Evolutionary conservation across 192 early-diverging fungal species (phyloP), one percentile per base, ranked within the genome.

Genomic region (Geranomyces variabilis): DNA sequence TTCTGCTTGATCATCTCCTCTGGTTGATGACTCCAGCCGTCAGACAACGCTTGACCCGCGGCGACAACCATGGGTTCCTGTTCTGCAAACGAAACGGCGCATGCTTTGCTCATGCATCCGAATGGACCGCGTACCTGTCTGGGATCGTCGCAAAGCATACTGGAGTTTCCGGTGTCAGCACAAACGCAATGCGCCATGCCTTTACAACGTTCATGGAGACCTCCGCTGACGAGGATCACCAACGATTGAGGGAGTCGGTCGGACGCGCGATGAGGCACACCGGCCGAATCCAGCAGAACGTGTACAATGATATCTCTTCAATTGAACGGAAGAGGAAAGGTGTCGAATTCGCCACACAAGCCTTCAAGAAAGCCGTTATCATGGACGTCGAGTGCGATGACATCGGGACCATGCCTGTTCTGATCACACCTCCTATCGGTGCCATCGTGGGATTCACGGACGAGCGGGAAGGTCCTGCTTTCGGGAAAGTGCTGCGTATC

Each of bases 251-350:
- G 13, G 66, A 67, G 3, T 55, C 48, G 26, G 51, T 22, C 3
- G 49, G 14, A 7, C 26, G 46, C 34, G 45, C 66, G 48, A 67
- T 67, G 66, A 4, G 66, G 26, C 66, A 67, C 66, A 67, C 66
- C 7, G 26, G 7, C 26, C 1, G 66, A 31, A 67, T 67, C 6
- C 66, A 67, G 47, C 66, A 67, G 66, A 26, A 28, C 24, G 51
- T 55, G 48, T 67, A 67, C 66, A 67, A 67, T 47, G 33, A 67
- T 28, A 33, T 29, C 5, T 30, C 28, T 14, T 33, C 46, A 4
- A 1, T 67, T 34, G 49, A 67, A 28, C 10, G 66, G 51, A 67
- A 67, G 28, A 45, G 49, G 1, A 49, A 51, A 49, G 49, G 24
- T 3, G 66, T 67, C 1, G 66, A 67, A 21, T 67, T 67, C 51